Conservation (phyloP, 495 filamentous ascomycete genomes). For the Oleoguttula mirabilis region DNA sequence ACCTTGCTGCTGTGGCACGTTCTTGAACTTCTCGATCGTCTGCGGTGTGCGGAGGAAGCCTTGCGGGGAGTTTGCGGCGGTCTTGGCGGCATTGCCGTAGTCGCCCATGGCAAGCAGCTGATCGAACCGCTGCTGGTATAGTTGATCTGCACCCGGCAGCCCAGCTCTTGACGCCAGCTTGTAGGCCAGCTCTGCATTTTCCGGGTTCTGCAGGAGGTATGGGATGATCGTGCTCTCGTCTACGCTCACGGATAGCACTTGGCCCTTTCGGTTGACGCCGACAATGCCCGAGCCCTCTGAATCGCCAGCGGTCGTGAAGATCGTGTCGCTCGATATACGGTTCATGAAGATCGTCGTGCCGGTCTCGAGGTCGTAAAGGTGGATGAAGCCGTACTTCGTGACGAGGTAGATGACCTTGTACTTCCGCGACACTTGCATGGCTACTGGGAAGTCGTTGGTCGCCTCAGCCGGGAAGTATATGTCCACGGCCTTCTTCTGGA, state of each 20-base stretch:
- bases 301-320: conserved; percentile 85
- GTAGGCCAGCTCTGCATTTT: conserved; percentile 77
- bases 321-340: conserved; percentile 96
- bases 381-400: conserved; percentile 98
- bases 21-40: conserved; percentile 92
- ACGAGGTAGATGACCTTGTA: conserved; percentile 95
- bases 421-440: conserved; percentile 90
- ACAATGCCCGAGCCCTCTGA: conserved; percentile 74
- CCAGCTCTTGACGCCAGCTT: conserved; percentile 92
- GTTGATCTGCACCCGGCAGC: conserved; percentile 85
- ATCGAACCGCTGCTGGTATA: conserved; percentile 89
- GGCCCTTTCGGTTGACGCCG: conserved; percentile 94
- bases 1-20: conserved; percentile 56
- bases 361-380: conserved; percentile 93
- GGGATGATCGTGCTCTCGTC: conserved; percentile 84
- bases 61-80: conserved; percentile 89
- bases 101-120: conserved; percentile 62
- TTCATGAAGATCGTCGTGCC: conserved; percentile 99
- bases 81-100: conserved; percentile 80
- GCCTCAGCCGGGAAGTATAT: conserved; percentile 96
- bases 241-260: conserved; percentile 84
- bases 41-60: conserved; percentile 88
- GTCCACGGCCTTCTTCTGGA: conserved; percentile 90
- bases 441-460: conserved; percentile 92
- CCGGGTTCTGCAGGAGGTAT: conserved; percentile 90